Evolutionary conservation across 805 yeast genomes (phyloP).

Genomic region (Zygosaccharomyces bailii): DNA sequence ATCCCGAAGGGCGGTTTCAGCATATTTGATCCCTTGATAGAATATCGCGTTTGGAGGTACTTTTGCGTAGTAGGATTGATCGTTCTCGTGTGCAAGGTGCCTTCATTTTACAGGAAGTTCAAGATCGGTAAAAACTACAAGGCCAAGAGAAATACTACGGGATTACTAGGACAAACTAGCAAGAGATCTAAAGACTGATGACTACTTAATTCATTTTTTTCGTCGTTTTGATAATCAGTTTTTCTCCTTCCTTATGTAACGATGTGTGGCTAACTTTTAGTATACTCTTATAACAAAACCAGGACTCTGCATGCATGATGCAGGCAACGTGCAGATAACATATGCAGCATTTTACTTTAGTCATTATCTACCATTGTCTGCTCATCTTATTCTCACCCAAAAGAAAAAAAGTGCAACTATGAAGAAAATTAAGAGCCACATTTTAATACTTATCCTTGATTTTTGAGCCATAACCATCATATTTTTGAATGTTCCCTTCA

Average conservation of each 20-base stretch:
- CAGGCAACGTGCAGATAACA: neutral
- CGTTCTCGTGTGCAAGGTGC: slow-evolving; percentile 4
- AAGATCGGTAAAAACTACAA: slow-evolving; percentile 18
- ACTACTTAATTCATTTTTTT: neutral
- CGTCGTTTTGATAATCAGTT: neutral
- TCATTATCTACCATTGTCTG: neutral
- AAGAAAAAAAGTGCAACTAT: slow-evolving; percentile 50
- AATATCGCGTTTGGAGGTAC: slow-evolving; percentile 46
- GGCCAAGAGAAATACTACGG: slow-evolving; percentile 25
- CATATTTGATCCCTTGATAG: slow-evolving; percentile 45
- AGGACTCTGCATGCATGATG: neutral
- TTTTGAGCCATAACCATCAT: slow-evolving; percentile 63
- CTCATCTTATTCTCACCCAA: slow-evolving; percentile 42
- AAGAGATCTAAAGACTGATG: slow-evolving; percentile 20
- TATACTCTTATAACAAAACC: neutral
- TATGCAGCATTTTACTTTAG: neutral
- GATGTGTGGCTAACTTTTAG: neutral
- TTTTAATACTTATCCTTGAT: slow-evolving; percentile 60
- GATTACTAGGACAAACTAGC: slow-evolving; percentile 17
- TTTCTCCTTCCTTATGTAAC: neutral
- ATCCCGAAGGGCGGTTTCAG: slow-evolving; percentile 42
- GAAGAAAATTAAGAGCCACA: slow-evolving; percentile 53
- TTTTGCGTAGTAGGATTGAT: slow-evolving; percentile 13
- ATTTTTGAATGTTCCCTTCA: slow-evolving; percentile 51
- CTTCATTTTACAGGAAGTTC: slow-evolving; percentile 10